A percentile compares a stretch with the other conserved stretches of the same genome.
Conservation (phyloP, 129 eudicot species). For the Tagetes erecta region DNA sequence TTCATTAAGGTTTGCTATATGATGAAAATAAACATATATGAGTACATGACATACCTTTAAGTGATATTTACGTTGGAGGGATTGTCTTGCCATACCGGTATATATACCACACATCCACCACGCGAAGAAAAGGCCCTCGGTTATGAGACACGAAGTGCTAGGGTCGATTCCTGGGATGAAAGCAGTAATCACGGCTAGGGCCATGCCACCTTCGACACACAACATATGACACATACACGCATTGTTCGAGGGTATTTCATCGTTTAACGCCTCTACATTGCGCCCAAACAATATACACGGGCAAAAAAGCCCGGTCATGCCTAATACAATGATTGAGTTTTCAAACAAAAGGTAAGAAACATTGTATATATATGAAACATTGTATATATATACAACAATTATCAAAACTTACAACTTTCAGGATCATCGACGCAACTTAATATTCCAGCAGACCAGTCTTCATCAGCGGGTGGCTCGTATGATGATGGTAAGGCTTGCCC, state of each 20-base stretch:
- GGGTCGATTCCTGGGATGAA: constrained; percentile 65
- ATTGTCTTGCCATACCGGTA: constrained; percentile 74
- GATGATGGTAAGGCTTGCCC: constrained; percentile 71
- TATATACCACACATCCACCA: constrained; percentile 97
- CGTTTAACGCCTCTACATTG: constrained; percentile 58
- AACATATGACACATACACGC: constrained; percentile 78
- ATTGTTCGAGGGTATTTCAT: constrained; percentile 46
- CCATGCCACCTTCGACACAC: constrained; percentile 84
- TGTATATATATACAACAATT: neutral
- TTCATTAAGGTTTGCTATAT: neutral
- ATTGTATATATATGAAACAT: no score
- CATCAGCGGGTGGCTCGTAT: constrained; percentile 73
- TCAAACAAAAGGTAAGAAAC: no score
- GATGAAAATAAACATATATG: neutral
- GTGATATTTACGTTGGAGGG: constrained; percentile 78
- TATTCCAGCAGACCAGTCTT: constrained; percentile 81
- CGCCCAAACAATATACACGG: constrained; percentile 88
- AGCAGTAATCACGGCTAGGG: constrained; percentile 57
- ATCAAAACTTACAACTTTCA: constrained; percentile 70
- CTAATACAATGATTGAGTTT: constrained; percentile 29
- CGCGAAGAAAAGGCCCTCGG: constrained; percentile 72
- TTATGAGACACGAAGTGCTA: constrained; percentile 55
- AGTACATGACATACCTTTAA: constrained; percentile 44
- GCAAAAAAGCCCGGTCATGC: constrained; percentile 74
- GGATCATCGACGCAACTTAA: constrained; percentile 77